Evolutionary conservation across 148 eudicot genomes (phyloP), one percentile per base, ranked within the genome.

Genomic region (Vaccinium macrocarpon): DNA sequence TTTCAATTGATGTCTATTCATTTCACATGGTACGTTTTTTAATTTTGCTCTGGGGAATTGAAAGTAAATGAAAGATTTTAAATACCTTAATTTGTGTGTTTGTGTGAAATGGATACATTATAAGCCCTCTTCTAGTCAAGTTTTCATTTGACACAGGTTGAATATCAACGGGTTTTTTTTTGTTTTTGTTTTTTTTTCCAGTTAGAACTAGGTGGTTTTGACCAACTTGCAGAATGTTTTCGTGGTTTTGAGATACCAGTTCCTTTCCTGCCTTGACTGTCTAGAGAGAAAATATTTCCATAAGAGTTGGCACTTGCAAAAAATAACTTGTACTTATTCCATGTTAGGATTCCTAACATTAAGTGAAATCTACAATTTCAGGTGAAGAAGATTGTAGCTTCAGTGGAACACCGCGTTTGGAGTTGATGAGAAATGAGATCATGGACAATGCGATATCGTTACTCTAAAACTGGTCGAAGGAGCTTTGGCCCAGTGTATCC

Each of bases 401-500:
- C 84, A 86, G 50, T 86, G 93, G 98, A 64, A 96, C 96, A 73
- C 82, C 91, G 4, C 98, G 97, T 75, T 72, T 88, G 81, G 92
- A 93, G 79, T 85, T 96, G 90, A 91, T 93, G 88, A 83, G 79
- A 76, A 88, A 83, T 75, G 99, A 96, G 88, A 90, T 87, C 80
- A 88, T 78, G 79, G 78, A 84, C 23, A 89, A 90, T 49, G 8
- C 70, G 10, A 62, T 90, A 27, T 94, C 98, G 16, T 84, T 84
- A 87, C 81, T 91, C 99, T 21, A 77, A 82, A 73, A 80, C 53
- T 48, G 99, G 98, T 68, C 98, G 0, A 78, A 81, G 76, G 89
- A 88, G 80, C 91, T 96, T 35, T 94, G 99, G 99, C 98, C 99
- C 19, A 89, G 97, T 84, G 88, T 94, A 79, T 94, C 99, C 16